Evolutionary conservation across 1,284 basidiomycete genomes (phyloP).

Genomic region (Cryptococcus sp.): DNA sequence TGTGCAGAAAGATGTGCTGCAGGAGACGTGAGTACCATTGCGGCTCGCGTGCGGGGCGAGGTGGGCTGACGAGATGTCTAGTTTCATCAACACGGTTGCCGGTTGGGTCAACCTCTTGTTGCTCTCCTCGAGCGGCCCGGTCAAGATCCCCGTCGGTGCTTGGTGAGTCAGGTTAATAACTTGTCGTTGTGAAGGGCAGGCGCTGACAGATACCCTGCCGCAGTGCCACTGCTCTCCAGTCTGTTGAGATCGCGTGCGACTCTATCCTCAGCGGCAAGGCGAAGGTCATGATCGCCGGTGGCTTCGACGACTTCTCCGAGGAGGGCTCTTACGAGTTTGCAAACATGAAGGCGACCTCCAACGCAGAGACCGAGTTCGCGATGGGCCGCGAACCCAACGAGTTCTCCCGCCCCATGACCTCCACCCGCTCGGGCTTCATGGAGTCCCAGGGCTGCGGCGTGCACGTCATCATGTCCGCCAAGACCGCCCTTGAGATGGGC

Average conservation of each 20-base stretch:
- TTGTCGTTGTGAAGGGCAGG: background rate
- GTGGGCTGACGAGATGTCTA: constrained; percentile 41
- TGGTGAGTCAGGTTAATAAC: constrained; percentile 59
- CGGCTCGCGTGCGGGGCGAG: background rate
- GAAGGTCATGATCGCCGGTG: constrained; percentile 98
- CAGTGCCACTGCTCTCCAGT: constrained; percentile 94
- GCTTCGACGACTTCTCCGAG: constrained; percentile 96
- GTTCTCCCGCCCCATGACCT: constrained; percentile 96
- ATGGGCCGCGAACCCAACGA: constrained; percentile 98
- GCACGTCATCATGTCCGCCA: constrained; percentile 93
- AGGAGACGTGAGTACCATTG: constrained; percentile 88
- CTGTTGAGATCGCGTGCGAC: constrained; percentile 96
- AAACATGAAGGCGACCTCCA: constrained; percentile 99
- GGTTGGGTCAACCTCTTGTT: constrained; percentile 96
- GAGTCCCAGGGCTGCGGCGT: constrained; percentile 96
- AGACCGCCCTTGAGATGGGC: constrained; percentile 91
- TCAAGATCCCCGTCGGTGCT: constrained; percentile 98
- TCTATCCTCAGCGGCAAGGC: constrained; percentile 92
- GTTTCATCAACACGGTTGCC: constrained; percentile 95
- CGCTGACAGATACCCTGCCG: background rate
- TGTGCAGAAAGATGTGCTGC: constrained; percentile 95
- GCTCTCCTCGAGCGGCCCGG: constrained; percentile 89
- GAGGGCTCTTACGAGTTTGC: constrained; percentile 97
- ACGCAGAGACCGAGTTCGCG: constrained; percentile 92
- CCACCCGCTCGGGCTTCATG: constrained; percentile 95